Conservation (phyloP, 208 protist genomes). For the Trypanosoma lewisi region DNA sequence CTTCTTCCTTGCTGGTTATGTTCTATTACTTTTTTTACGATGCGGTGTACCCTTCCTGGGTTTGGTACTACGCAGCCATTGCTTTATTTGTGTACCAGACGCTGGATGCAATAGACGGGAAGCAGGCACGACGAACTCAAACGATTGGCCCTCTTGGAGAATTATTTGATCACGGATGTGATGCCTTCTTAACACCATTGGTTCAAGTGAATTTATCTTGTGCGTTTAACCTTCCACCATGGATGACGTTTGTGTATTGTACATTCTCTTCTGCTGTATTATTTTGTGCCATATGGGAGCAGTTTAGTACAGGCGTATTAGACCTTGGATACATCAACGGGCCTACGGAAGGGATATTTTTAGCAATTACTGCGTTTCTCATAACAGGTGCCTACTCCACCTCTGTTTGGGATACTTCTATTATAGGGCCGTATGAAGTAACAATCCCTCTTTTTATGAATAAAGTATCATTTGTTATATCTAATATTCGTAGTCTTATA, state of each 20-base stretch:
- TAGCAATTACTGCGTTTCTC: slow-evolving; percentile 60
- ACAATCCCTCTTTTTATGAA: slow-evolving; percentile 16
- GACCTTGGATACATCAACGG: slow-evolving; percentile 87
- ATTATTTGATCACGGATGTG: slow-evolving; percentile 96
- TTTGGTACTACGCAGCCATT: slow-evolving; percentile 72
- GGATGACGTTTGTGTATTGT: slow-evolving; percentile 48
- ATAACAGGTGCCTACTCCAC: slow-evolving; percentile 40
- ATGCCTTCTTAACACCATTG: slow-evolving; percentile 84
- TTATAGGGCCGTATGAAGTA: slow-evolving; percentile 42
- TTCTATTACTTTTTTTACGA: slow-evolving; percentile 57
- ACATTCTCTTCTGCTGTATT: slow-evolving; percentile 51
- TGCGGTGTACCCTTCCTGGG: slow-evolving; percentile 82
- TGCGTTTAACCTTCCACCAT: slow-evolving; percentile 38
- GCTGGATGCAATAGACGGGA: slow-evolving; percentile 95
- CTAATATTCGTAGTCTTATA: slow-evolving; percentile 42
- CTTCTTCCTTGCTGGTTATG: slow-evolving; percentile 53
- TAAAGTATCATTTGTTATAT: slow-evolving; percentile 28
- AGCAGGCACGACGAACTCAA: slow-evolving; percentile 93
- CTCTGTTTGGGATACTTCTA: slow-evolving; percentile 43
- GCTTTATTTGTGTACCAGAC: slow-evolving; percentile 90
- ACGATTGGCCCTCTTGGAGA: slow-evolving; percentile 91
- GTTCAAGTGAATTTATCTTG: slow-evolving; percentile 61
- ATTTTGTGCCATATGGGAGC: slow-evolving; percentile 85
- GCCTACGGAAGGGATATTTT: slow-evolving; percentile 85
- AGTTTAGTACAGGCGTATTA: slow-evolving; percentile 90